Conservation (phyloP, 202 grass and related monocot genomes). For the Sporobolus alterniflorus region DNA sequence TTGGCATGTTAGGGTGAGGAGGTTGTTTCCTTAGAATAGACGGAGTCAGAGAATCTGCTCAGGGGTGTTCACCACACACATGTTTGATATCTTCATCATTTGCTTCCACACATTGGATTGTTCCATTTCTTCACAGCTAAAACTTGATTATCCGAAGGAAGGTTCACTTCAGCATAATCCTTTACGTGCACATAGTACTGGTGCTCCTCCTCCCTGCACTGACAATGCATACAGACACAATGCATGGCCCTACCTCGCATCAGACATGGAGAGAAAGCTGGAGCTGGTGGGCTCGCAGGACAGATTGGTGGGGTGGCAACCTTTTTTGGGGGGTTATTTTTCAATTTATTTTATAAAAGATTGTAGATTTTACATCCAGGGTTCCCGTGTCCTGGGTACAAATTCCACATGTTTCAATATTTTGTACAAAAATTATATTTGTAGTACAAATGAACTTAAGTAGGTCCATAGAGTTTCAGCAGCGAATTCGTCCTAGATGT, state of each 20-base stretch:
- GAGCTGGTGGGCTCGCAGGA: not conserved
- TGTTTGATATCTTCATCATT: not conserved
- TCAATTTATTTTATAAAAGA: not conserved
- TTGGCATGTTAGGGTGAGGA: not conserved
- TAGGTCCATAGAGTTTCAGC: too few relatives aligned
- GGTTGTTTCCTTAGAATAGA: not conserved
- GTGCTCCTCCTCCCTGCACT: not conserved
- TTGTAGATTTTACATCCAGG: too few relatives aligned
- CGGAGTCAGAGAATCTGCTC: not conserved
- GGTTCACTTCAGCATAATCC: not conserved
- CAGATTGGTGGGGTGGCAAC: not conserved
- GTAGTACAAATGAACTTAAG: too few relatives aligned
- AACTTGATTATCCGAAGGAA: not conserved
- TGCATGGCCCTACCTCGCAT: not conserved
- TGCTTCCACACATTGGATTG: not conserved
- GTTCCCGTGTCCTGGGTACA: too few relatives aligned
- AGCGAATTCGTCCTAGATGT: too few relatives aligned
- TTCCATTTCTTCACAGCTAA: not conserved
- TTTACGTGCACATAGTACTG: not conserved
- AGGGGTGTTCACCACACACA: not conserved
- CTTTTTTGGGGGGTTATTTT: not conserved
- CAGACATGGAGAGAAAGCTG: not conserved
- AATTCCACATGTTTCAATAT: too few relatives aligned
- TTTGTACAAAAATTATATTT: too few relatives aligned
- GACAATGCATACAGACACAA: not conserved